phyloP scores from a whole-genome alignment of 1,139 yeast genomes.

The Kurtzmaniella natalensis region DNA sequence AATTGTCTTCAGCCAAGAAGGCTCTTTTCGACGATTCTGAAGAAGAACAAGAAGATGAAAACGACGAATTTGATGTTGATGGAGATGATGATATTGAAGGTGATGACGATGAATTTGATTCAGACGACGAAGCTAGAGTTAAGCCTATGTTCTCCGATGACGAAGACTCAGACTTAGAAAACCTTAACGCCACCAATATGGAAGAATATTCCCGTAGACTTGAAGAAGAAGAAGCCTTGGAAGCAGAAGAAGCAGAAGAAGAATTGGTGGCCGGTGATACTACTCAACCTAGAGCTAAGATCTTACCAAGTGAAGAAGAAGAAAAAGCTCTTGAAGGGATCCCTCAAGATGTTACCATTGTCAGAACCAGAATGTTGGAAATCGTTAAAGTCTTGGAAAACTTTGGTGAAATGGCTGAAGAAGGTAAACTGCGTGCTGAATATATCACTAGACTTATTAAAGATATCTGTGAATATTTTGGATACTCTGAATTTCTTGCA shows the following conservation, averaged over 20 bases:
- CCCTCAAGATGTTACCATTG: constrained; percentile 72
- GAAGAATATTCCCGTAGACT: constrained; percentile 68
- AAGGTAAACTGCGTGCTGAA: constrained; percentile 79
- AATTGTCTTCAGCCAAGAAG: constrained; percentile 62
- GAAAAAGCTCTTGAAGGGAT: constrained; percentile 41
- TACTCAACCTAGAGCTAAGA: constrained; percentile 65
- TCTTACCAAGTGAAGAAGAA: constrained; percentile 60
- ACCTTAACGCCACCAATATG: constrained; percentile 82
- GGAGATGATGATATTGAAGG: constrained; percentile 58
- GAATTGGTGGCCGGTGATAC: constrained; percentile 61
- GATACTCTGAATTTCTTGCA: constrained; percentile 93
- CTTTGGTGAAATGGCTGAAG: constrained; percentile 79
- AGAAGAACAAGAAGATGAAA: constrained; percentile 11
- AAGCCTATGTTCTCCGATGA: constrained; percentile 86
- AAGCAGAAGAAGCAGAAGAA: constrained; percentile 74
- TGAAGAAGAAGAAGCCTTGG: constrained; percentile 68
- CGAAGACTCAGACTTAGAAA: constrained; percentile 74
- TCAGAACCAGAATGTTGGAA: constrained; percentile 93
- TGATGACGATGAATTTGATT: constrained; percentile 42
- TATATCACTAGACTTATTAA: constrained; percentile 70
- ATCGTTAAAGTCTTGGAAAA: constrained; percentile 93
- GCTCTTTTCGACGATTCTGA: constrained; percentile 74
- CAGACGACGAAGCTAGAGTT: constrained; percentile 53
- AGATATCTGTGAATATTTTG: constrained; percentile 92
- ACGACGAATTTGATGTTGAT: constrained; percentile 37